Base-by-base conservation (phyloP, 306 rosid genomes). In the Vicia villosa region DNA sequence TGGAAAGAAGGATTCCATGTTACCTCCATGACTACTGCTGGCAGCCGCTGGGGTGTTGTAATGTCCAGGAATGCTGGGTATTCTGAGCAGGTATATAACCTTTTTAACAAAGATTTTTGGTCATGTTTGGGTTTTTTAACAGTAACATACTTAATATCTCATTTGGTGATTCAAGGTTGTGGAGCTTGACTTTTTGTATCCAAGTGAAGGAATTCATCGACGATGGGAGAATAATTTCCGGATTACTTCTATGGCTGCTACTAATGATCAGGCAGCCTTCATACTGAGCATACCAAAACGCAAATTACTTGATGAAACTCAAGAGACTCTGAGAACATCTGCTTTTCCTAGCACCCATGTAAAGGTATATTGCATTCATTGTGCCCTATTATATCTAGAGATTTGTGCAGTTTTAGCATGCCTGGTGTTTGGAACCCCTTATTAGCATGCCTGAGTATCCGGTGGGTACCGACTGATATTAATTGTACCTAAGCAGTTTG, bases 1-100 rank as follows among this genome's bases (percentile, higher is more conserved):
- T 91, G 97, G 97, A 91, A 91, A 76, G 97, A 91, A 91, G 97
- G 97, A 64, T 91, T 91, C 83, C 97, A 88, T 60, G 97, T 91
- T 50, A 91, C 97, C 50, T 91, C 97, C 75, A 89, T 91, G 97
- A 87, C 97, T 37, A 91, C 97, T 7, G 97, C 97, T 58, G 96
- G 94, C 78, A 87, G 71, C 77, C 97, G 97, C 65, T 91, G 97
- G 97, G 97, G 96, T 14, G 96, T 91, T 57, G 97, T 91, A 13
- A 91, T 91, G 97, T 91, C 97, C 74, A 82, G 96, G 80, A 91
- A 91, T 84, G 93, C 97, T 46, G 97, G 97, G 57, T 91, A 61
- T 76, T 89, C 97, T 65, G 97, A 91, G 75, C 97, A 91, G 94
- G 97, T 91, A 74, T 52, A 56, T 45, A 63, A 55, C 15, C 7